These are phyloP conservation scores for Samsoniella hepiali DNA, from an alignment of 2,329 filamentous ascomycete species.

Conservation along the genomic window DNA sequence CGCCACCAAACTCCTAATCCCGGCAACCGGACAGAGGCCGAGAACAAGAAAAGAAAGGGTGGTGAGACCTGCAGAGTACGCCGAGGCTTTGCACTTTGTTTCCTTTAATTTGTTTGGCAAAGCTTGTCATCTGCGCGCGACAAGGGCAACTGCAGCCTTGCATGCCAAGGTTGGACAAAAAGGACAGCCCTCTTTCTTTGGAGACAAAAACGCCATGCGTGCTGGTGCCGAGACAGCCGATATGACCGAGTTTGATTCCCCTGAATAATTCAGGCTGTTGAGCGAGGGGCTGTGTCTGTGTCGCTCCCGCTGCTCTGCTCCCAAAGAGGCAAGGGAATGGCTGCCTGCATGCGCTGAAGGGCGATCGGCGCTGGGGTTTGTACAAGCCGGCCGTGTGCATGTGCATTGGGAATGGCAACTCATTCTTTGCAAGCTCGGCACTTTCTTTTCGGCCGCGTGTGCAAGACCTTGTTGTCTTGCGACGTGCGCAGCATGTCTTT, in stretches of 20 bases:
- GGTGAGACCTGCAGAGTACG: not conserved
- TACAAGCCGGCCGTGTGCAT: not conserved
- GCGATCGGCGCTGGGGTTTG: conserved; percentile 3
- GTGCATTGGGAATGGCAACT: not conserved
- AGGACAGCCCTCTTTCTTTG: not conserved
- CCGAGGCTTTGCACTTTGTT: no score
- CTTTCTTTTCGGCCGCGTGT: not conserved
- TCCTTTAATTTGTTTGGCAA: no score
- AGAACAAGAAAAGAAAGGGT: no score
- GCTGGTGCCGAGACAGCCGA: not conserved
- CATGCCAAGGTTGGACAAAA: not conserved
- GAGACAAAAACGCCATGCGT: not conserved
- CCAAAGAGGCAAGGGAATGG: not conserved
- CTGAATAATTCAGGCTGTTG: not conserved
- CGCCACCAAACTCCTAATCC: no score
- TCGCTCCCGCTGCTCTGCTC: not conserved
- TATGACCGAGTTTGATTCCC: not conserved
- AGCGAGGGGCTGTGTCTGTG: not conserved
- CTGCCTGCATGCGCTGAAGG: not conserved
- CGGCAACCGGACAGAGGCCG: no score
- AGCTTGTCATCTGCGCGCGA: no score
- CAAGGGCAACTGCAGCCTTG: no score
- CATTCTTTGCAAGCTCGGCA: not conserved
- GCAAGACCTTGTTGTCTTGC: not conserved
- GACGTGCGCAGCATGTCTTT: not conserved